A percentile compares a stretch with the other conserved stretches of the same genome.
These are phyloP conservation scores for Ogataea saltuana DNA, from an alignment of 805 yeast genomes.

Conservation along the genomic window DNA sequence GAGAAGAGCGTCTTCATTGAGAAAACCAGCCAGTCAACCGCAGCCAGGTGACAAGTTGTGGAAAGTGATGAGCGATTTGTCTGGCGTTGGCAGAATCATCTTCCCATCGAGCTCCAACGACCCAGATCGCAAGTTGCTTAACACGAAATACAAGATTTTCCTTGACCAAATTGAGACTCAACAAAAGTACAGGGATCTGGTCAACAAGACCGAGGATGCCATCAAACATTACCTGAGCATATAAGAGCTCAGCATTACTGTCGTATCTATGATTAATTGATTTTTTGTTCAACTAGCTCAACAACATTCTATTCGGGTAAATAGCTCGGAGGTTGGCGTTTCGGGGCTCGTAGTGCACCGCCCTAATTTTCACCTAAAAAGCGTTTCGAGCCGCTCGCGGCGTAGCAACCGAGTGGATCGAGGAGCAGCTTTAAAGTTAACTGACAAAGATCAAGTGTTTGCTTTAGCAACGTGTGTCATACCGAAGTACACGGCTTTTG, in stretches of 20 bases:
- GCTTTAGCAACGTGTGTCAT: too few relatives aligned
- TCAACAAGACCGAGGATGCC: constrained; percentile 49
- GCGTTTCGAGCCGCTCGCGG: too few relatives aligned
- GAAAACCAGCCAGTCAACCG: background rate
- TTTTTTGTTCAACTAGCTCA: too few relatives aligned
- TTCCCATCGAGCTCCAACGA: constrained; percentile 58
- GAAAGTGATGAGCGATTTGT: constrained; percentile 81
- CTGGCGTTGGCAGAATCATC: constrained; percentile 81
- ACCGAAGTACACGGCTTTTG: too few relatives aligned
- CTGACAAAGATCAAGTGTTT: too few relatives aligned
- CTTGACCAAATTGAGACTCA: constrained; percentile 86
- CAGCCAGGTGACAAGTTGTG: constrained; percentile 67
- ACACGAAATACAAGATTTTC: constrained; percentile 81
- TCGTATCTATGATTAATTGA: too few relatives aligned
- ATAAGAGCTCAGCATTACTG: too few relatives aligned
- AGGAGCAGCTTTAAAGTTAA: too few relatives aligned
- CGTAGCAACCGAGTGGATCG: too few relatives aligned
- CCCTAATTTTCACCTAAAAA: too few relatives aligned
- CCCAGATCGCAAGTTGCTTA: constrained; percentile 69
- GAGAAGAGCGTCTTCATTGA: constrained; percentile 10
- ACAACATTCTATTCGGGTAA: background rate
- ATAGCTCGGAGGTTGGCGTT: background rate
- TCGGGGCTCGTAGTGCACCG: too few relatives aligned
- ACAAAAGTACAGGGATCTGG: constrained; percentile 68
- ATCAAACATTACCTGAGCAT: constrained; percentile 32